A percentile compares a stretch with the other conserved stretches of the same genome.
Evolutionary conservation across 768 basidiomycete genomes (phyloP).

Genomic region (Boletus sp.): DNA sequence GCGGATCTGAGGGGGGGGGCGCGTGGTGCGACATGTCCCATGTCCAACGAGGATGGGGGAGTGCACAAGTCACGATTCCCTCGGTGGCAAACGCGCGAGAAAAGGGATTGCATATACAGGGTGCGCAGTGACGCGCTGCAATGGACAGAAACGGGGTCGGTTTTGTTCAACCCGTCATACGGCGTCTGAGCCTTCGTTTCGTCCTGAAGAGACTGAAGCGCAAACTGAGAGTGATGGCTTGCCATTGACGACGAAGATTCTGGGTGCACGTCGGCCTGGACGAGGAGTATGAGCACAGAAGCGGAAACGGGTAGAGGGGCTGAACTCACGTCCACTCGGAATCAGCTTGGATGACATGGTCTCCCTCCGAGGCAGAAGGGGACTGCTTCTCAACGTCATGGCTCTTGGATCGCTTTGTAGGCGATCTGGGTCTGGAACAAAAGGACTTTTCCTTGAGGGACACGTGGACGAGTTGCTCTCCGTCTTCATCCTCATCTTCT

Average conservation of each 20-base stretch:
- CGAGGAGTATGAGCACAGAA: not conserved
- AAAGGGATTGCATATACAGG: conserved; percentile 25
- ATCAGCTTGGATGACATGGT: conserved; percentile 17
- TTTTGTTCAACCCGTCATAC: conserved; percentile 23
- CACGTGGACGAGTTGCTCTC: conserved; percentile 11
- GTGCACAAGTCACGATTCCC: conserved; percentile 23
- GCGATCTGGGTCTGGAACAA: conserved; percentile 17
- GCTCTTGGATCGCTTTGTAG: conserved; percentile 8
- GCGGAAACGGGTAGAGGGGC: not conserved
- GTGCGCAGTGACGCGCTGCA: conserved; percentile 12
- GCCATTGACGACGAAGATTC: conserved; percentile 55
- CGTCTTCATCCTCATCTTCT: conserved; percentile 28
- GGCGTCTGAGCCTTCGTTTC: conserved; percentile 35
- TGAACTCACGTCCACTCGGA: conserved; percentile 34
- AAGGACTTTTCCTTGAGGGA: conserved; percentile 30
- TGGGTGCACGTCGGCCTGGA: conserved; percentile 56
- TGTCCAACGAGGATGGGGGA: conserved; percentile 15
- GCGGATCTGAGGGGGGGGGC: conserved; percentile 18
- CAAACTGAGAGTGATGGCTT: conserved; percentile 52
- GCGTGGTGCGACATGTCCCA: conserved; percentile 27
- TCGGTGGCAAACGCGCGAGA: conserved; percentile 22
- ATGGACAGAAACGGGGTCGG: conserved; percentile 5
- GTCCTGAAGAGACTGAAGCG: conserved; percentile 58
- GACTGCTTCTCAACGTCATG: conserved; percentile 20
- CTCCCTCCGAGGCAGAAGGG: not conserved